Evolutionary conservation across 2,329 filamentous ascomycete genomes (phyloP).

Genomic region (Ramularia endophylla): DNA sequence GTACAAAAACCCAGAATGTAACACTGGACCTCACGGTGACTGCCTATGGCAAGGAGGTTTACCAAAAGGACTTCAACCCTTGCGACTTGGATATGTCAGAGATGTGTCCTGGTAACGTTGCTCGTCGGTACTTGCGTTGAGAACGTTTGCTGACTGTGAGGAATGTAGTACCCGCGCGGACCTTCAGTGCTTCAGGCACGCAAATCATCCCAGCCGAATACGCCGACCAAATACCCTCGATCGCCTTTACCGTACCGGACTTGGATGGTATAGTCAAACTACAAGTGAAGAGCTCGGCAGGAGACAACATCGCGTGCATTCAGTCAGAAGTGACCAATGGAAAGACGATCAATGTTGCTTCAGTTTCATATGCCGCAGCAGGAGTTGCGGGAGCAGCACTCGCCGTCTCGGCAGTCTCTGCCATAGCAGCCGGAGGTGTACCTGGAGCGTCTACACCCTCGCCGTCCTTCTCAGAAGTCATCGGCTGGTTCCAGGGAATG

Average conservation of each 20-base stretch:
- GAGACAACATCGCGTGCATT: conserved; percentile 70
- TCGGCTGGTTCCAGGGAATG: conserved; percentile 89
- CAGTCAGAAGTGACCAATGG: conserved; percentile 78
- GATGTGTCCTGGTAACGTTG: conserved; percentile 71
- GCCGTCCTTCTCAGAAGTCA: conserved; percentile 77
- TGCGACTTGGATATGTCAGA: conserved; percentile 62
- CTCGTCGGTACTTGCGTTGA: not conserved
- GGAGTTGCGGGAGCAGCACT: conserved; percentile 82
- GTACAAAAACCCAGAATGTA: conserved; percentile 69
- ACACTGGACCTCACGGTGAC: conserved; percentile 68
- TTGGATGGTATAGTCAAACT: conserved; percentile 81
- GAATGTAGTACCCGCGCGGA: conserved; percentile 60
- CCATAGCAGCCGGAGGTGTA: conserved; percentile 52
- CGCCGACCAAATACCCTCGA: conserved; percentile 70
- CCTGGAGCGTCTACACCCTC: conserved; percentile 61
- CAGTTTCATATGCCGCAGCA: conserved; percentile 76
- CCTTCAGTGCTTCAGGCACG: conserved; percentile 65
- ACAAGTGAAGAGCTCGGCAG: conserved; percentile 61
- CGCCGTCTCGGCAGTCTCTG: conserved; percentile 64
- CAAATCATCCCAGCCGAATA: conserved; percentile 67
- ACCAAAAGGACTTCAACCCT: conserved; percentile 75
- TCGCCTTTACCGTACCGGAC: conserved; percentile 87
- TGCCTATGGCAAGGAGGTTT: conserved; percentile 79
- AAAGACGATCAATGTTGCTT: conserved; percentile 68
- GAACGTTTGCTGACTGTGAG: conserved; percentile 15